Evolutionary conservation across 768 basidiomycete species (phyloP), one percentile per base, ranked within the genome.

Genomic region (Mycena filopes): DNA sequence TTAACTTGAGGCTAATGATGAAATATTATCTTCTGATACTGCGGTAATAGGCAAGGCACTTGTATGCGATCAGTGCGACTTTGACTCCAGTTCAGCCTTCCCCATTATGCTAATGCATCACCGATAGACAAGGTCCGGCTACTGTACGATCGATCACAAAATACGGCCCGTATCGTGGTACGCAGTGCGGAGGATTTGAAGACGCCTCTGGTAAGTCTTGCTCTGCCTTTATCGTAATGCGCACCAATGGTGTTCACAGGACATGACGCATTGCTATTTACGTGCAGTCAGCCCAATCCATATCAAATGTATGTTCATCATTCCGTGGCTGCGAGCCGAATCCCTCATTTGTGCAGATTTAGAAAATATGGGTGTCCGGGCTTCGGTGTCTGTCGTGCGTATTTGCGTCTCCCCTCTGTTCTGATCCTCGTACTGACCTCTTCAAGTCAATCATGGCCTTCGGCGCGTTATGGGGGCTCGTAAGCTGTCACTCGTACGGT

Each of bases 261-360:
- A 94, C 71, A 93, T 94, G 91, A 93, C 93, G 0, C 90, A 94
- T 75, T 91, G 88, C 60, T 92, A 90, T 68, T 79, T 94, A 11
- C 86, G 93, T 21, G 92, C 92, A 0, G 94, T 95, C 92, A 91
- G 89, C 67, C 93, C 93, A 8, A 93, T 95, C 50, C 93, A 94
- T 72, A 77, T 93, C 63, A 88, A 93, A 78, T 94, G 89, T 90
- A 65, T 31, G 85, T 75, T 10, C 31, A 33, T 28, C 51, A 20
- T 26, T 15, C 26, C 49, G 31, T 16, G 41, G 40, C 41, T 21
- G 23, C 7, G 13, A 18, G 47, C 45, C 26, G 23, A 26, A 33
- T 28, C 26, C 55, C 21, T 59, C 11, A 53, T 28, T 29, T 28
- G 5, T 23, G 13, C 66, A 89, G 91, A 93, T 77, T 81, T 93